Base-by-base conservation (phyloP, 2,329 filamentous ascomycete species). In the Colletotrichum brevisporum region DNA sequence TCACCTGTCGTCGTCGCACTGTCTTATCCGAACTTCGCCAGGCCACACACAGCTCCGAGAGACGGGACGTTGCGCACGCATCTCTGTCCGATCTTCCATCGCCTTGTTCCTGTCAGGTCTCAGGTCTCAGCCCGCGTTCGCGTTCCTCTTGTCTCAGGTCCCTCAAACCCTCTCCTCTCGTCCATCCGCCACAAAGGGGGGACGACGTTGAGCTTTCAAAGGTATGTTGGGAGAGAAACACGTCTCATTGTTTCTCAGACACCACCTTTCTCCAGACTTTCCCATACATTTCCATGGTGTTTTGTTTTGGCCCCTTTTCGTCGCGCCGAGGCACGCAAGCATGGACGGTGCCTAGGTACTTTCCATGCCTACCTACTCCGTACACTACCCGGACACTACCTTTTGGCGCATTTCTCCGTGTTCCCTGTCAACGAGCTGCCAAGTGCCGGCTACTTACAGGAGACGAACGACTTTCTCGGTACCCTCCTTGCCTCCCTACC, bases 401-500 rank as follows among this genome's bases (percentile, higher is more conserved):
- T 10, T 36, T 10, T 36, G 31, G 31, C 31, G 6, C 31, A 36
- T 48, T 56, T 61, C 63, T 56, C 27, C 15, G 21, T 52, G 43
- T 61, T 36, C 67, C 67, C 50, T 61, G 55, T 61, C 62, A 47
- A 69, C 24, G 54, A 66, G 63, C 67, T 63, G 51, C 57, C 67
- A 67, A 69, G 63, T 69, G 67, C 67, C 67, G 64, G 67, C 63
- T 70, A 68, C 63, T 36, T 41, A 57, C 53, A 64, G 41, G 12
- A 8, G 36, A 27, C 12, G n/a, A 36, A 45, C 24, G 48, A 24
- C 31, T 62, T 39, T 31, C 21, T 43, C 41, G 41, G 41, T 43
- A 45, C n/a, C 36, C 39, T 36, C 31, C n/a, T n/a, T n/a, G n/a
- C n/a, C n/a, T n/a, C 59, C 50, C 43, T 31, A 52, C 27, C 58